Evolutionary conservation across 78 protist genomes (phyloP).

Genomic region (Dictyostelium firmibasis): DNA sequence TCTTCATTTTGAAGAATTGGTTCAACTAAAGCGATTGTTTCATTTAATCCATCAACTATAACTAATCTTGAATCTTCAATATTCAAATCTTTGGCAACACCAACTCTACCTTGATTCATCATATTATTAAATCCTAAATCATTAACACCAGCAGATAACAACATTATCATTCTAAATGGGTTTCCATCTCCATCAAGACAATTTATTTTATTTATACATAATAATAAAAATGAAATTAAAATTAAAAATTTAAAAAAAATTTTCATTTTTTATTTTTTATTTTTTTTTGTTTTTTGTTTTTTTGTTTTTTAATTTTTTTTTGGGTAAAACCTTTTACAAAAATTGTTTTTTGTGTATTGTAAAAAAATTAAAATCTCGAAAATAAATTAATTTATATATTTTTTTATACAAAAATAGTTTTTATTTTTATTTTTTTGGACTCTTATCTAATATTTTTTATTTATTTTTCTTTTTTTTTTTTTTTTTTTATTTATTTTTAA

Average conservation of each 20-base stretch:
- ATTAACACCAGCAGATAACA: not conserved
- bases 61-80: not conserved
- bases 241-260: not conserved
- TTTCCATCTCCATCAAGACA: not conserved
- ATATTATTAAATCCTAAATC: constrained; percentile 42
- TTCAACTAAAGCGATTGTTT: not conserved
- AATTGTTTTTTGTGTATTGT: not conserved
- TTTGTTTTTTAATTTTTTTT: too few species aligned
- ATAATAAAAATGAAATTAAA: not conserved
- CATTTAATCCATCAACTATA: not conserved
- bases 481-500: too few species aligned
- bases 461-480: too few species aligned
- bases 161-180: not conserved
- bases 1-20: not conserved
- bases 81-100: not conserved
- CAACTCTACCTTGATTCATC: constrained; percentile 10
- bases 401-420: too few species aligned
- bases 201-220: not conserved
- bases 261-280: not conserved
- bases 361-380: too few species aligned
- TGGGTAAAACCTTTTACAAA: not conserved
- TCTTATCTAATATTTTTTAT: too few species aligned
- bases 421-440: too few species aligned
- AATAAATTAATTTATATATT: too few species aligned
- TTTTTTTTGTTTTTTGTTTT: not conserved